Percentiles rank a stretch among this genome's conserved stretches.
phyloP scores from a whole-genome alignment of 495 filamentous ascomycete genomes.

The Astrothelium subdiscretum region DNA sequence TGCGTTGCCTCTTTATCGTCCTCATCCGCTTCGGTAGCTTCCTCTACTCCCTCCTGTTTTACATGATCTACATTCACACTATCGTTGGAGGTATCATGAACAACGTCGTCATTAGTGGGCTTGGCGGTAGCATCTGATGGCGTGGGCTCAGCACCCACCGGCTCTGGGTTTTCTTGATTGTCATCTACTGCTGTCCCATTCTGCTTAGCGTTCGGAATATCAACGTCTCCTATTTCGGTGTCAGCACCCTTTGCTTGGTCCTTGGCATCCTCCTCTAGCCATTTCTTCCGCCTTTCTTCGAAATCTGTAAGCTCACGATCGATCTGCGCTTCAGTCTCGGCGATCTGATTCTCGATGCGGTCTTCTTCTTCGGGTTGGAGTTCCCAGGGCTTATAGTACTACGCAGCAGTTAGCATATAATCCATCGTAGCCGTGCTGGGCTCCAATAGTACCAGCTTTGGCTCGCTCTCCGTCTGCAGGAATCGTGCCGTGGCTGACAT shows the following conservation, averaged over 20 bases:
- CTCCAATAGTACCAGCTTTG: constrained; percentile 51
- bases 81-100: background rate
- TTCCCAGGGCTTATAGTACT: constrained; percentile 91
- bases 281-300: constrained; percentile 24
- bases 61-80: constrained; percentile 5
- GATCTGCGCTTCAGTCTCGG: constrained; percentile 42
- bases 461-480: constrained; percentile 60
- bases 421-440: constrained; percentile 6
- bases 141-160: constrained; percentile 19
- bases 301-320: constrained; percentile 41
- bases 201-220: constrained; percentile 10
- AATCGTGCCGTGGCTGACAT: constrained; percentile 63
- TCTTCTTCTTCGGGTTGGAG: constrained; percentile 50
- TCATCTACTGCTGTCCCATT: constrained; percentile 15
- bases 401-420: constrained; percentile 16
- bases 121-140: background rate
- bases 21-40: constrained; percentile 7
- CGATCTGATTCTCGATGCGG: constrained; percentile 47
- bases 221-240: constrained; percentile 3
- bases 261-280: constrained; percentile 7
- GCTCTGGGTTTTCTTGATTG: constrained; percentile 11
- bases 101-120: constrained; percentile 5
- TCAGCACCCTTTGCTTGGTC: constrained; percentile 8
- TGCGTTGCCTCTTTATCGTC: constrained; percentile 8
- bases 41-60: constrained; percentile 5